Evolutionary conservation across 148 eudicot species (phyloP).

Genomic region (Vaccinium myrtillus): DNA sequence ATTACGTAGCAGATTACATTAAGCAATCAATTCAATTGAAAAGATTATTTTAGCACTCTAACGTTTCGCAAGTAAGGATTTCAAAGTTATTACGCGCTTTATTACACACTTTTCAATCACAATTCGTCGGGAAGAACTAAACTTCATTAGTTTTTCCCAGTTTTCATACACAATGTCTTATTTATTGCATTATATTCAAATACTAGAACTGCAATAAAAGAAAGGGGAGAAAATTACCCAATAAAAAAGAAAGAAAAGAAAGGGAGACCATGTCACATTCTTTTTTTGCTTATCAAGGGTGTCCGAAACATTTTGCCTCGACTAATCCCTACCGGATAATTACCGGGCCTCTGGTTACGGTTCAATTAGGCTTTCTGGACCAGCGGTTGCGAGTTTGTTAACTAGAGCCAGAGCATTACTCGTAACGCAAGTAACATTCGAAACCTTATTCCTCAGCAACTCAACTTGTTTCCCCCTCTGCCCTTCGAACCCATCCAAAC

Average conservation of each 20-base stretch:
- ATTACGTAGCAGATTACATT: no score
- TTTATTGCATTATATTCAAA: no score
- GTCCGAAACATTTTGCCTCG: no score
- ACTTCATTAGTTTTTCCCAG: not conserved
- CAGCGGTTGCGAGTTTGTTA: constrained; percentile 43
- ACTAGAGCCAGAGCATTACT: constrained; percentile 85
- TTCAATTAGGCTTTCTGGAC: constrained; percentile 22
- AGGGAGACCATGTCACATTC: not conserved
- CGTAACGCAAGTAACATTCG: constrained; percentile 38
- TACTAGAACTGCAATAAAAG: not conserved
- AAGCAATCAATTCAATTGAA: no score
- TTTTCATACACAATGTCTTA: not conserved
- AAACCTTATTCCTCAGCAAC: constrained; percentile 33
- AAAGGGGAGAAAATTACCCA: not conserved
- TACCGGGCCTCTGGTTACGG: not conserved
- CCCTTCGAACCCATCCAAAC: constrained; percentile 59
- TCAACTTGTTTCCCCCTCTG: constrained; percentile 21
- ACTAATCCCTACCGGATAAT: no score
- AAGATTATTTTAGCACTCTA: no score
- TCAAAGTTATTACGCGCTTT: not conserved
- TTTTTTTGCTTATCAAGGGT: no score
- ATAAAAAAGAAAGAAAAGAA: not conserved
- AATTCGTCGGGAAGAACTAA: not conserved
- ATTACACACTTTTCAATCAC: not conserved
- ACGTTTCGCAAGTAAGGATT: not conserved